Conservation (phyloP, 2,329 filamentous ascomycete genomes). For the Microcyclosporella mali region DNA sequence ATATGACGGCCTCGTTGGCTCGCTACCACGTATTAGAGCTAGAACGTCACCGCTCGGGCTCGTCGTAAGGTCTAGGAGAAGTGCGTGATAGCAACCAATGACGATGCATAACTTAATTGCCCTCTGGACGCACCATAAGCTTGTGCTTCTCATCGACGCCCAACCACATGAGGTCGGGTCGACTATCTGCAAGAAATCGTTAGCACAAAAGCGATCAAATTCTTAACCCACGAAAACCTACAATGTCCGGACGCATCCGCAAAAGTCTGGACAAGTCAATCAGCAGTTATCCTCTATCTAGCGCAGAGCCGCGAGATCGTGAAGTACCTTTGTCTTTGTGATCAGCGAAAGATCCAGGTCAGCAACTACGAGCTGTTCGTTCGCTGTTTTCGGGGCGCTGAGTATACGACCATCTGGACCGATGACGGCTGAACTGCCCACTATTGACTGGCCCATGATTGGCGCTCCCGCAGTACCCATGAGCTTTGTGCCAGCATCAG, state of each 20-base stretch:
- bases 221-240: conserved; percentile 1
- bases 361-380: conserved; percentile 46
- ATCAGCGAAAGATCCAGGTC: conserved; percentile 46
- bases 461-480: conserved; percentile 40
- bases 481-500: conserved; percentile 38
- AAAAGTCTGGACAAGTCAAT: conserved; percentile 24
- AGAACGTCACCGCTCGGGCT: no score
- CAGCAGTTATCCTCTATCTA: no score
- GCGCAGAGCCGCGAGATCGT: no score
- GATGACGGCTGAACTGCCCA: conserved; percentile 47
- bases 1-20: no score
- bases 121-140: conserved; percentile 10
- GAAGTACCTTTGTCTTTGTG: conserved; percentile 32
- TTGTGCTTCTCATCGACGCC: conserved; percentile 34
- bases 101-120: neutral
- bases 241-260: conserved; percentile 46
- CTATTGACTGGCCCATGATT: conserved; percentile 37
- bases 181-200: conserved; percentile 29
- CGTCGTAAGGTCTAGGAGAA: no score
- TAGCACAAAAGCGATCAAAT: neutral
- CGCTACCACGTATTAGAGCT: no score
- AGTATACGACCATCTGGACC: conserved; percentile 48
- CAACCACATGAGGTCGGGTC: conserved; percentile 49
- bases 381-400: conserved; percentile 34
- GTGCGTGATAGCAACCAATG: no score